Evolutionary conservation across 1,284 basidiomycete genomes (phyloP).

Genomic region (Malassezia sympodialis): DNA sequence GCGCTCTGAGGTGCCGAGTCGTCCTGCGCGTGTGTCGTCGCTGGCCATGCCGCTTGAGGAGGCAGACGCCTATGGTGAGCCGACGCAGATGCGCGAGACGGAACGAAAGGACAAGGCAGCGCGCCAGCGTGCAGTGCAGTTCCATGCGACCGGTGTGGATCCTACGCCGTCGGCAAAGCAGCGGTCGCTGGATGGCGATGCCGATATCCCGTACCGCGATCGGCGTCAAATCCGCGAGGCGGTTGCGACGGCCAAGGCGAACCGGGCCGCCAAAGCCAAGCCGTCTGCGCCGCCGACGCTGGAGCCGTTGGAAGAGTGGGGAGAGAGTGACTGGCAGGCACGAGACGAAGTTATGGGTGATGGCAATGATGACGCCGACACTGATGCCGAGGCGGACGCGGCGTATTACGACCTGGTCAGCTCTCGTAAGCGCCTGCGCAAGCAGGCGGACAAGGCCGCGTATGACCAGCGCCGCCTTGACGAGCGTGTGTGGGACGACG

Average conservation of each 20-base stretch:
- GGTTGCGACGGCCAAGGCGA: slow-evolving; percentile 38
- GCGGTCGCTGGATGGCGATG: slow-evolving; percentile 36
- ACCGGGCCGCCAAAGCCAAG: slow-evolving; percentile 20
- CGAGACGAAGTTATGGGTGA: slow-evolving; percentile 35
- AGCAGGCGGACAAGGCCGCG: slow-evolving; percentile 33
- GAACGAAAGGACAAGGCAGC: slow-evolving; percentile 38
- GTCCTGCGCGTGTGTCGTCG: background rate
- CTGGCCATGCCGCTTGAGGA: background rate
- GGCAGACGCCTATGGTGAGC: slow-evolving; percentile 33
- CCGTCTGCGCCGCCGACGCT: slow-evolving; percentile 15
- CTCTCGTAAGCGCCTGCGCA: slow-evolving; percentile 24
- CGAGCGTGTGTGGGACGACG: slow-evolving; percentile 31
- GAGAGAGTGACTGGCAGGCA: slow-evolving; percentile 38
- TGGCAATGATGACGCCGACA: slow-evolving; percentile 14
- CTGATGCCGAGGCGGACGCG: slow-evolving; percentile 24
- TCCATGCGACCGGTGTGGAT: slow-evolving; percentile 37
- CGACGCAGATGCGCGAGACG: slow-evolving; percentile 25
- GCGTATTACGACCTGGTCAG: slow-evolving; percentile 45
- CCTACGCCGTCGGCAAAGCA: slow-evolving; percentile 18
- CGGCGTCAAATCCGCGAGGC: slow-evolving; percentile 34
- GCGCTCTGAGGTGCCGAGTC: slow-evolving; percentile 17
- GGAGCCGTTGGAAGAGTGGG: slow-evolving; percentile 29
- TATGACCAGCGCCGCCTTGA: slow-evolving; percentile 38
- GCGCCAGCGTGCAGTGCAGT: slow-evolving; percentile 31
- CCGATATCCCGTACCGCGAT: slow-evolving; percentile 46